Conservation (phyloP, 805 yeast genomes). For the Hanseniaspora lachancei region DNA sequence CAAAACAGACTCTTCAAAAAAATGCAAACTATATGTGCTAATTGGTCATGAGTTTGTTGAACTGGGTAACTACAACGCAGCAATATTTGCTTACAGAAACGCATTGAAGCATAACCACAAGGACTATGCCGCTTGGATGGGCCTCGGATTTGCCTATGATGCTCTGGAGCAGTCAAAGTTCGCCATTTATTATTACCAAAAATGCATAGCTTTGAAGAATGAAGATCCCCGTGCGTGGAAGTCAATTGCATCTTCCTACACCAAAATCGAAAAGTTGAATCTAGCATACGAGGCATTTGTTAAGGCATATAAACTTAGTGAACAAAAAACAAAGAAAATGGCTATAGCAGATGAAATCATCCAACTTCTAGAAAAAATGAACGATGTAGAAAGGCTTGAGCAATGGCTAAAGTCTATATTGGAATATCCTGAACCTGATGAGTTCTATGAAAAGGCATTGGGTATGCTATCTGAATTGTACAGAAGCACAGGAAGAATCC, state of each 20-base stretch:
- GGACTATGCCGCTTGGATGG: slow-evolving; percentile 97
- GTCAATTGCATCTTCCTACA: slow-evolving; percentile 82
- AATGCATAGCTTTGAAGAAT: slow-evolving; percentile 79
- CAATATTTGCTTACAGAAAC: slow-evolving; percentile 84
- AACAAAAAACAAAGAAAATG: not conserved
- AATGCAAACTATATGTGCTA: slow-evolving; percentile 76
- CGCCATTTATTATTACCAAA: slow-evolving; percentile 82
- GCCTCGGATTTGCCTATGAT: slow-evolving; percentile 95
- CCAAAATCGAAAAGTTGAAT: slow-evolving; percentile 51
- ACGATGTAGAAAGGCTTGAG: not conserved
- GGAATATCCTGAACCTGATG: not conserved
- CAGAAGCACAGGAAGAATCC: not conserved
- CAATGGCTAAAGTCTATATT: not conserved
- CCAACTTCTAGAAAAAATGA: not conserved
- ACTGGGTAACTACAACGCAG: slow-evolving; percentile 90
- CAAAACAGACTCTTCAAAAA: slow-evolving; percentile 43
- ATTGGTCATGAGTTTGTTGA: slow-evolving; percentile 99
- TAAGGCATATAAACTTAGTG: not conserved
- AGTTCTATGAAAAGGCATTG: not conserved
- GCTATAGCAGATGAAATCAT: not conserved
- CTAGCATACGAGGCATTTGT: slow-evolving; percentile 43
- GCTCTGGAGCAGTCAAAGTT: slow-evolving; percentile 89
- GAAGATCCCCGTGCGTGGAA: slow-evolving; percentile 91
- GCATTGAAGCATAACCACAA: slow-evolving; percentile 82
- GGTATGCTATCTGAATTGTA: not conserved